These are phyloP conservation scores for Jatropha podagrica DNA, from an alignment of 441 rosid species.

Conservation along the genomic window DNA sequence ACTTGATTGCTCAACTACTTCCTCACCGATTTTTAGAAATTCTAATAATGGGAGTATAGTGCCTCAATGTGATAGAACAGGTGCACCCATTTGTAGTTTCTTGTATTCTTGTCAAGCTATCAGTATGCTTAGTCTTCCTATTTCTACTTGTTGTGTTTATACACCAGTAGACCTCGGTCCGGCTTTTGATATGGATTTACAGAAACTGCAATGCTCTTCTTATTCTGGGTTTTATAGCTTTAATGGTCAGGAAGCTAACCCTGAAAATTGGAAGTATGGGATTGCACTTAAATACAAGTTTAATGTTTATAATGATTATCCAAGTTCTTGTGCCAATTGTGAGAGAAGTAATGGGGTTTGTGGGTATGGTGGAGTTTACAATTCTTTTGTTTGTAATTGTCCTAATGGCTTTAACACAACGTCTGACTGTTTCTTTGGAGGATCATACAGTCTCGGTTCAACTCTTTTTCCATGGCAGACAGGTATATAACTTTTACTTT, in stretches of 20 bases:
- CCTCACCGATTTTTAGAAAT: conserved; percentile 44
- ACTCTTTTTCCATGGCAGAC: conserved; percentile 34
- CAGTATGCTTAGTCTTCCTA: conserved; percentile 62
- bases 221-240: conserved; percentile 86
- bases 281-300: conserved; percentile 79
- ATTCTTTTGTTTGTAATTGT: conserved; percentile 67
- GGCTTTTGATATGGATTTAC: conserved; percentile 67
- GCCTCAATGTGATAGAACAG: conserved; percentile 69
- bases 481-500: conserved; percentile 21
- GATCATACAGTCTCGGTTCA: conserved; percentile 41
- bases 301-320: conserved; percentile 74
- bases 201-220: conserved; percentile 61
- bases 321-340: conserved; percentile 57
- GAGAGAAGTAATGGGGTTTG: conserved; percentile 85
- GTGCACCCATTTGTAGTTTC: conserved; percentile 79
- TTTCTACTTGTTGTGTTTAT: conserved; percentile 85
- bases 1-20: conserved; percentile 62
- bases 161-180: conserved; percentile 89
- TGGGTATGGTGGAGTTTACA: conserved; percentile 53
- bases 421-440: conserved; percentile 61
- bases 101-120: conserved; percentile 75
- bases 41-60: conserved; percentile 32
- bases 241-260: conserved; percentile 67
- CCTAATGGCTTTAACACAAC: conserved; percentile 70
- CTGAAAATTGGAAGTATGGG: conserved; percentile 86